These are phyloP conservation scores for Crithidia expoeki DNA, from an alignment of 208 protist genomes.

Conservation along the genomic window DNA sequence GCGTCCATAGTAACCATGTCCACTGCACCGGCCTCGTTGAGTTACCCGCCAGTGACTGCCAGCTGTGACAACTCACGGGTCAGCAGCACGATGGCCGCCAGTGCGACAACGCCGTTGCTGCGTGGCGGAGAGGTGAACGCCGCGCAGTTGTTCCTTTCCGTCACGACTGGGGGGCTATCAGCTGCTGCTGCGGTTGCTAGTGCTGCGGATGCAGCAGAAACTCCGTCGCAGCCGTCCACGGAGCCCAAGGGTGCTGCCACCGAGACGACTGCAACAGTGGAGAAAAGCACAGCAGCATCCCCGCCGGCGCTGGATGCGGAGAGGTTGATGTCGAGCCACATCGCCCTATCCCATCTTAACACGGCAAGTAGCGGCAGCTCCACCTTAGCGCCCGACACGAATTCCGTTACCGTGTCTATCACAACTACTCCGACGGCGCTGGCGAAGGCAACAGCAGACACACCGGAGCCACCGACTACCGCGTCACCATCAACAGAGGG, in stretches of 20 bases:
- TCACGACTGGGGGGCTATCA: neutral
- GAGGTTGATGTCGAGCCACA: neutral
- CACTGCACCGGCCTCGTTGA: neutral
- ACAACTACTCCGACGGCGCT: neutral
- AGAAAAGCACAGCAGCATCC: neutral
- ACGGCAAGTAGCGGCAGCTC: slow-evolving; percentile 9
- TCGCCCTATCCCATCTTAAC: slow-evolving; percentile 1
- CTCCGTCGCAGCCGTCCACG: too few species aligned
- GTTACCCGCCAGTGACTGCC: neutral
- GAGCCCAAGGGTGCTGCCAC: neutral
- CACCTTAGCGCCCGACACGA: neutral
- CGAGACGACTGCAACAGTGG: neutral
- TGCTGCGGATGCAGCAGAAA: too few species aligned
- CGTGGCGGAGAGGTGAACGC: neutral
- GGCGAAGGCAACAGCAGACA: slow-evolving; percentile 1
- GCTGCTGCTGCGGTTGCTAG: too few species aligned
- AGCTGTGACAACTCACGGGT: neutral
- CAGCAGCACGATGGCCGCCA: neutral
- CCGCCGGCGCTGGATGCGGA: slow-evolving; percentile 2
- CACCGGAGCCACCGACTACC: neutral
- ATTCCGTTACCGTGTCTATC: neutral
- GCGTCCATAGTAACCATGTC: neutral
- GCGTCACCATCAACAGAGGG: neutral
- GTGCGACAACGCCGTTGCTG: neutral
- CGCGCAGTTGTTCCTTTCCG: neutral